A percentile compares a stretch with the other conserved stretches of the same genome.
phyloP scores from a whole-genome alignment of 2,329 filamentous ascomycete species.

The Neonectria coccinea region DNA sequence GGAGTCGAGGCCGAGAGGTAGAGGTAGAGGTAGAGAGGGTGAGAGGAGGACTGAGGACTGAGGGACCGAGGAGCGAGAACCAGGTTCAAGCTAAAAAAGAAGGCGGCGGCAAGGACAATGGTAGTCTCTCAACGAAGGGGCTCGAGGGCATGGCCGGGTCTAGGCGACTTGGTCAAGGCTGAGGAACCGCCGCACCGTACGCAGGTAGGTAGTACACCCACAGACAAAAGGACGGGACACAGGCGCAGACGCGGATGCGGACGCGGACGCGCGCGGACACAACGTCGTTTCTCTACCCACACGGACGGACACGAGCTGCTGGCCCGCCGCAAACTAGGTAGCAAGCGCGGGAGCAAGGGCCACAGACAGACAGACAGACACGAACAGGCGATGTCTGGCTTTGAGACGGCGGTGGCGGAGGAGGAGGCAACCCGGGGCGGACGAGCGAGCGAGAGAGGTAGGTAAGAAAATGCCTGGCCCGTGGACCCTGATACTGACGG shows the following conservation, averaged over 20 bases:
- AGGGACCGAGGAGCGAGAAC: conserved; percentile 35
- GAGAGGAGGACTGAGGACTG: conserved; percentile 20
- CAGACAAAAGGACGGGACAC: not conserved
- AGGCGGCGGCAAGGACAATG: conserved; percentile 41
- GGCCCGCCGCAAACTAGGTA: not conserved
- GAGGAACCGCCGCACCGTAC: conserved; percentile 30
- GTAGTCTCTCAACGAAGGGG: conserved; percentile 31
- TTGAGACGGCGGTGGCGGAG: not conserved
- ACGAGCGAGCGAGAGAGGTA: conserved; percentile 1
- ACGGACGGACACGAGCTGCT: not conserved
- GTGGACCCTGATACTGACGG: conserved; percentile 30
- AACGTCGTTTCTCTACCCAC: not conserved
- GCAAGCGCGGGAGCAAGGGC: conserved; percentile 10
- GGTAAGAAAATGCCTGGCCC: conserved; percentile 18
- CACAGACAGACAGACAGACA: not conserved
- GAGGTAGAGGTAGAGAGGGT: conserved; percentile 38
- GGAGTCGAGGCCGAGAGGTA: conserved; percentile 17
- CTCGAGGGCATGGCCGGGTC: conserved; percentile 35
- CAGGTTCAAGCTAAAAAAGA: conserved; percentile 41
- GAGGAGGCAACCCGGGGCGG: not conserved
- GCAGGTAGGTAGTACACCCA: not conserved
- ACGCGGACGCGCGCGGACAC: not conserved
- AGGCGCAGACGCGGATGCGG: not conserved
- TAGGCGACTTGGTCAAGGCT: conserved; percentile 29
- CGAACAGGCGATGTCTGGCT: not conserved